These are phyloP conservation scores for Aspergillus alliaceus DNA, from an alignment of 2,329 filamentous ascomycete genomes.

Conservation along the genomic window DNA sequence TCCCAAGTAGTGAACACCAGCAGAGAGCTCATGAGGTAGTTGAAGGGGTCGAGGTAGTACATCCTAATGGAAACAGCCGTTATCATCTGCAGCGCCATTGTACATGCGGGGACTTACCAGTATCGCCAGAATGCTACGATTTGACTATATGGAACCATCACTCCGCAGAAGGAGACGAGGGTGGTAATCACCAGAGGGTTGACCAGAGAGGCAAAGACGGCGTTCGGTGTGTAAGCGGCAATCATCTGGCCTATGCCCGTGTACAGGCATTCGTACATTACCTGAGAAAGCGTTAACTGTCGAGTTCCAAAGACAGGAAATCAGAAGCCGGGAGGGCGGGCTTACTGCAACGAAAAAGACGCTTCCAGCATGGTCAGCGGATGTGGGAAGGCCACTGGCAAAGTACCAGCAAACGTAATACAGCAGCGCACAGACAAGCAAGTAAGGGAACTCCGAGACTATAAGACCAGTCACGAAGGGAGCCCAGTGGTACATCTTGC, in stretches of 20 bases:
- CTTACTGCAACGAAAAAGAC: constrained; percentile 74
- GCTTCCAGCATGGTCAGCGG: constrained; percentile 35
- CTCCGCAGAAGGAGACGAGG: constrained; percentile 31
- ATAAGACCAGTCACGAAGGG: constrained; percentile 70
- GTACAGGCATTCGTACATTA: constrained; percentile 72
- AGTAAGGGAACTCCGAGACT: constrained; percentile 68
- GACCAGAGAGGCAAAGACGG: constrained; percentile 69
- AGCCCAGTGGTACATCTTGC: constrained; percentile 72
- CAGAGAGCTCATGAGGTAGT: constrained; percentile 30
- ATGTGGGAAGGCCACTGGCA: constrained; percentile 54
- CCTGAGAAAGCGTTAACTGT: too few relatives aligned
- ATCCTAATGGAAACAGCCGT: too few relatives aligned
- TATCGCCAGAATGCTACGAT: constrained; percentile 33
- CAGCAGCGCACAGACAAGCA: constrained; percentile 61
- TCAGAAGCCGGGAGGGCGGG: too few relatives aligned
- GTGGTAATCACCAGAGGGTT: constrained; percentile 73
- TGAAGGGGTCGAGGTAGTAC: constrained; percentile 32
- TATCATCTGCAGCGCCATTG: too few relatives aligned
- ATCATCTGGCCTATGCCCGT: constrained; percentile 76
- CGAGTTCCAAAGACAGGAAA: too few relatives aligned
- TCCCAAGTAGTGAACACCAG: constrained; percentile 26
- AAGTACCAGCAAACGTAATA: constrained; percentile 76
- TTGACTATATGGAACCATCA: constrained; percentile 29
- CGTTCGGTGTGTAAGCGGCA: constrained; percentile 67
- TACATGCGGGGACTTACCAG: too few relatives aligned